Evolutionary conservation across 225 moss, liverwort and hornwort genomes (phyloP).

Genomic region (Marchantia paleacea): DNA sequence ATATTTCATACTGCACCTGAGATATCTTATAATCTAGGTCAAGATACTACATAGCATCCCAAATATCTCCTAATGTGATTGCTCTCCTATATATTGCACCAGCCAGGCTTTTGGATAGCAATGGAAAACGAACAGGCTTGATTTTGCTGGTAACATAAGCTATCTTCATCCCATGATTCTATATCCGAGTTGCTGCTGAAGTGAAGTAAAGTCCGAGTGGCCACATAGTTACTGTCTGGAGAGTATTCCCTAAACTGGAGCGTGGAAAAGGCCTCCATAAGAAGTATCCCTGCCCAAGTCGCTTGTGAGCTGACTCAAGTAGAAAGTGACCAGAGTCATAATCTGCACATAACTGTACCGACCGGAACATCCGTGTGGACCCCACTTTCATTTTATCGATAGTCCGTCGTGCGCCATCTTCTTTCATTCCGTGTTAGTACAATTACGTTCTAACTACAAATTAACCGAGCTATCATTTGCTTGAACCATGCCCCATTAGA

Average conservation of each 20-base stretch:
- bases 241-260: not conserved
- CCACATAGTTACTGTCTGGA: no score
- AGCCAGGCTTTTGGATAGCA: no score
- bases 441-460: not conserved
- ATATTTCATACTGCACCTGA: no score
- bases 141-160: no score
- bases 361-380: not conserved
- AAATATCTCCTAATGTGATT: no score
- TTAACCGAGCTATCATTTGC: no score
- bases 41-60: no score
- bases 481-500: no score
- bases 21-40: no score
- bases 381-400: not conserved
- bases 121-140: no score
- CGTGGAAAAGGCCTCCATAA: not conserved
- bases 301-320: not conserved
- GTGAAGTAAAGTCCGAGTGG: not conserved
- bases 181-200: not conserved
- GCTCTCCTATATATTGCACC: no score
- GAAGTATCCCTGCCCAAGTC: not conserved
- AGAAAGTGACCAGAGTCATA: not conserved
- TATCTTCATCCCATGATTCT: not conserved
- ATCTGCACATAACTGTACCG: not conserved
- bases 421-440: not conserved
- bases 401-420: not conserved